These are phyloP conservation scores for Hyphopichia wangnamkhiaoensis DNA, from an alignment of 1,139 yeast species.

Conservation along the genomic window DNA sequence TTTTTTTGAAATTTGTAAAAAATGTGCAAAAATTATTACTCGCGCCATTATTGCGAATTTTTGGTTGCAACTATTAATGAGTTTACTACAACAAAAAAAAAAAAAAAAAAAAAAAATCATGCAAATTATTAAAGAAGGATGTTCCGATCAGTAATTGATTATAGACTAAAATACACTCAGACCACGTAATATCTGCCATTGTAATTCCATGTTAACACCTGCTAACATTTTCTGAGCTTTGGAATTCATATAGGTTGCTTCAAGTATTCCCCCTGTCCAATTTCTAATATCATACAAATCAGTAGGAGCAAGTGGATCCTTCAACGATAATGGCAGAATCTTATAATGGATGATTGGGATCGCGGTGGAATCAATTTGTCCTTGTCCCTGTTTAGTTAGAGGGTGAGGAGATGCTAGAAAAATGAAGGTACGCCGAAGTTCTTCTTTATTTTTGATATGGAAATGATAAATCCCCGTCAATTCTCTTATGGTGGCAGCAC, in stretches of 20 bases:
- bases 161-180: not conserved
- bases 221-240: slow-evolving; percentile 38
- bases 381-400: slow-evolving; percentile 59
- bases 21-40: too few species aligned
- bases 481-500: slow-evolving; percentile 58
- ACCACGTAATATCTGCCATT: slow-evolving; percentile 18
- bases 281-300: slow-evolving; percentile 37
- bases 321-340: slow-evolving; percentile 32
- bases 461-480: slow-evolving; percentile 55
- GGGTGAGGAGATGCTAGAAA: slow-evolving; percentile 58
- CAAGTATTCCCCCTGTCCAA: slow-evolving; percentile 44
- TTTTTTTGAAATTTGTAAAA: too few species aligned
- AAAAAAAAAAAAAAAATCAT: not conserved
- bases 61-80: too few species aligned
- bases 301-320: slow-evolving; percentile 4
- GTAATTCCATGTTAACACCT: slow-evolving; percentile 38
- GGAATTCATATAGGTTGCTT: slow-evolving; percentile 47
- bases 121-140: not conserved
- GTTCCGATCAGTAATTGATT: too few species aligned
- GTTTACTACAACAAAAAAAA: too few species aligned
- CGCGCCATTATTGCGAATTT: too few species aligned
- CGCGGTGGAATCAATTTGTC: slow-evolving; percentile 52
- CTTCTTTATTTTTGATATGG: slow-evolving; percentile 32
- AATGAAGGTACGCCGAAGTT: slow-evolving; percentile 26
- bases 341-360: slow-evolving; percentile 59